These are phyloP conservation scores for Epichloe gansuensis DNA, from an alignment of 2,329 filamentous ascomycete genomes.

Conservation along the genomic window DNA sequence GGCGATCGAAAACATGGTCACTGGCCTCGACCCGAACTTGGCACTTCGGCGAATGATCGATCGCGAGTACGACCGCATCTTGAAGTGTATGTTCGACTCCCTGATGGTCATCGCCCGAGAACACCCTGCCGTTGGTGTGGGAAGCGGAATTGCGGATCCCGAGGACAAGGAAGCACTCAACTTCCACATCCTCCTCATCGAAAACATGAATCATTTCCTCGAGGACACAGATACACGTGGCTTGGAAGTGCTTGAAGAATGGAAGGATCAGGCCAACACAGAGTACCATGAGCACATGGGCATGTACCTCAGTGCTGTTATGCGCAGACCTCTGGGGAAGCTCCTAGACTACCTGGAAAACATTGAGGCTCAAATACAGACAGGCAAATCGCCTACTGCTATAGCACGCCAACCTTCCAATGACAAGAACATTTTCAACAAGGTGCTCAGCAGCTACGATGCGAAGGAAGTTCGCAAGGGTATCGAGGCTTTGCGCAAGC, in stretches of 20 bases:
- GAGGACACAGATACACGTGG: conserved; percentile 73
- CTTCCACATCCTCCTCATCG: conserved; percentile 92
- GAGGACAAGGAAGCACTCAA: conserved; percentile 97
- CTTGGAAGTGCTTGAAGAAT: conserved; percentile 67
- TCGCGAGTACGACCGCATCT: conserved; percentile 74
- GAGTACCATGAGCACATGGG: conserved; percentile 81
- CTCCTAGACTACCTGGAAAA: conserved; percentile 85
- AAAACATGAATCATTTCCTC: conserved; percentile 97
- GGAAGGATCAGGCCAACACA: conserved; percentile 62
- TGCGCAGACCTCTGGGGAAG: conserved; percentile 79
- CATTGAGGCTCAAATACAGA: conserved; percentile 58
- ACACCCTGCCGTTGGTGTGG: conserved; percentile 40
- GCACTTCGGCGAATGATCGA: conserved; percentile 67
- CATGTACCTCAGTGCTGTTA: conserved; percentile 76
- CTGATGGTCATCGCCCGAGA: conserved; percentile 83
- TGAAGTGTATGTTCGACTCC: conserved; percentile 94
- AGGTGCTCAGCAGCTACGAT: conserved; percentile 69
- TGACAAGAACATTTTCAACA: conserved; percentile 71
- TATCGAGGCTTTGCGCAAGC: conserved; percentile 77
- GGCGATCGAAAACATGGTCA: conserved; percentile 73
- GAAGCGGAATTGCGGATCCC: conserved; percentile 35
- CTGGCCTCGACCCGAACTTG: conserved; percentile 40
- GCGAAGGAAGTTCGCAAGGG: conserved; percentile 75
- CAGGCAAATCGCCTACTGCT: conserved; percentile 43
- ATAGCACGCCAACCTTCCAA: conserved; percentile 76